phyloP scores from a whole-genome alignment of 441 rosid genomes.

The Metrosideros polymorpha region DNA sequence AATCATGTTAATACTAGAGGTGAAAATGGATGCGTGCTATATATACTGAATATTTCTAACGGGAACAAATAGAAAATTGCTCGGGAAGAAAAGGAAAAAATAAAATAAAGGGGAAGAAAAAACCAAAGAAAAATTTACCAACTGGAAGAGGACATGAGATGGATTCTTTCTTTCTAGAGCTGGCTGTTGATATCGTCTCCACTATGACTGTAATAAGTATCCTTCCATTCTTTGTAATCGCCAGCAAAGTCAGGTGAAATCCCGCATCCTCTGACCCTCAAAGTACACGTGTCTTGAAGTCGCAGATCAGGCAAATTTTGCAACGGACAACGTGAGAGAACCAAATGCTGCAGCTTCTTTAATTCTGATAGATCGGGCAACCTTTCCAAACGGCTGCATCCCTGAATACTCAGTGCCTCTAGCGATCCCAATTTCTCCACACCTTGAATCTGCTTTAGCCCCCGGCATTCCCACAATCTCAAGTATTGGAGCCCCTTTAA shows the following conservation, averaged over 20 bases:
- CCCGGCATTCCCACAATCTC: rapidly evolving
- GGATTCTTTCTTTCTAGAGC: neutral
- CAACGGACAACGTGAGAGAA: neutral
- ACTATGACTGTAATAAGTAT: neutral
- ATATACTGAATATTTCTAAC: neutral
- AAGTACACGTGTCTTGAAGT: neutral
- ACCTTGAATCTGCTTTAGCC: neutral
- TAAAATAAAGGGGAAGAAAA: neutral
- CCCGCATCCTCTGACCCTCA: neutral
- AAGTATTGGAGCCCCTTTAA: neutral
- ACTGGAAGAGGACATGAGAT: neutral
- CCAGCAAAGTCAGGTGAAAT: neutral
- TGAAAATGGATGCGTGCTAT: neutral
- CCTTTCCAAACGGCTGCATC: neutral
- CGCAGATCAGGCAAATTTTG: neutral
- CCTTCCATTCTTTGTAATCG: neutral
- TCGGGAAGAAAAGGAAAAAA: neutral
- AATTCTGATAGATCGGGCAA: neutral
- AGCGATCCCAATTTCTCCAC: neutral
- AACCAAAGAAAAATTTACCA: neutral
- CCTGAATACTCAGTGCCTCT: neutral
- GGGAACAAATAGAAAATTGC: neutral
- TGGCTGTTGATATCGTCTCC: neutral
- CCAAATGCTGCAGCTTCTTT: neutral
- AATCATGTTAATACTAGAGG: neutral